Percentiles rank a stretch among this genome's conserved stretches.
Conservation (phyloP, 176 grass and related monocot species). For the Ensete glaucum region DNA sequence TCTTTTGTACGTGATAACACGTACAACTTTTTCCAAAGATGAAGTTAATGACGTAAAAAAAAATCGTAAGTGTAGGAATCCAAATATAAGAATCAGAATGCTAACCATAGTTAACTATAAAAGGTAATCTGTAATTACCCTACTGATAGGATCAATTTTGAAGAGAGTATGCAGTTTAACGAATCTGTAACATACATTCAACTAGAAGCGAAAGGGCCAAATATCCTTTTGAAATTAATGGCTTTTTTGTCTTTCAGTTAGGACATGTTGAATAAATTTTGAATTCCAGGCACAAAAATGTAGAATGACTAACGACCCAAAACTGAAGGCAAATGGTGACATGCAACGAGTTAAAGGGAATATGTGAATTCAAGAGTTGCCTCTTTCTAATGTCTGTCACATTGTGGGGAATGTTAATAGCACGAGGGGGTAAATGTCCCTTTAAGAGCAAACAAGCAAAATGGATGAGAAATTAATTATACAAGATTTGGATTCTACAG, state of each 20-base stretch:
- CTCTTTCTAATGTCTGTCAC: background rate
- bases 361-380: background rate
- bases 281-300: background rate
- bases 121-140: too few relatives aligned
- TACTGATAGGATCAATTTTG: too few relatives aligned
- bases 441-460: background rate
- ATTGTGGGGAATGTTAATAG: background rate
- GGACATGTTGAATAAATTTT: background rate
- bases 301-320: background rate
- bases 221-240: too few relatives aligned
- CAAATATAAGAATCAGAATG: too few relatives aligned
- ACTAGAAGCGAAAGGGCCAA: background rate
- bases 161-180: background rate
- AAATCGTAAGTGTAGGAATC: too few relatives aligned
- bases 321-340: background rate
- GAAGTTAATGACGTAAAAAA: too few relatives aligned
- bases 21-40: accelerated
- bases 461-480: background rate
- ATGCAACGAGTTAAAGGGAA: background rate
- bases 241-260: background rate
- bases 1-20: too few relatives aligned
- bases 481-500: background rate
- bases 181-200: background rate
- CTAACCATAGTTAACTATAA: too few relatives aligned
- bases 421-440: background rate